Percentiles rank a stretch among this genome's conserved stretches.
Conservation (phyloP, 2,329 filamentous ascomycete species). For the Thielaviopsis punctulata region DNA sequence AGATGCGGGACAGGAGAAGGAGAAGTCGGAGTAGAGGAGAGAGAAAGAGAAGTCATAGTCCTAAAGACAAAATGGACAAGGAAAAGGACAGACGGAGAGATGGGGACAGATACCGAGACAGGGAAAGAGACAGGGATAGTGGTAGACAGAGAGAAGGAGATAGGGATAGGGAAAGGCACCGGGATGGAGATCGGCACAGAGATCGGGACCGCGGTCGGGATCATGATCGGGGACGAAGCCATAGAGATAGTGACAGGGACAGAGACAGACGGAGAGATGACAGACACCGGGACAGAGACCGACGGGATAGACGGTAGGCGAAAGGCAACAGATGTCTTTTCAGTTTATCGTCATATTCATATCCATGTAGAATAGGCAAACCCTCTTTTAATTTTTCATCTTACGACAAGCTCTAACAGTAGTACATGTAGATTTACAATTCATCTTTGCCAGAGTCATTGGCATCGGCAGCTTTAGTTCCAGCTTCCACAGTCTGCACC, state of each 20-base stretch:
- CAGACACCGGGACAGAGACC: background rate
- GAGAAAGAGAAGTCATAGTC: slow-evolving; percentile 12
- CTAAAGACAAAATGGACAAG: background rate
- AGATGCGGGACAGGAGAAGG: slow-evolving; percentile 27
- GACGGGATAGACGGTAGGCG: no score
- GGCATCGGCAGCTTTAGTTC: background rate
- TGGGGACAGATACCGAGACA: slow-evolving; percentile 15
- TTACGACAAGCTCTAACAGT: background rate
- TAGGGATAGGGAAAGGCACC: slow-evolving; percentile 17
- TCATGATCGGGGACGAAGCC: background rate
- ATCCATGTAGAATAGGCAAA: background rate
- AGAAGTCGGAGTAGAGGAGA: slow-evolving; percentile 18
- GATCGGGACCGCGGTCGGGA: slow-evolving; percentile 12
- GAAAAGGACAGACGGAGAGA: background rate
- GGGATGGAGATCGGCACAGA: slow-evolving; percentile 11
- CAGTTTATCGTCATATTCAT: no score
- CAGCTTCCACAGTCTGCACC: no score
- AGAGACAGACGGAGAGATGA: background rate
- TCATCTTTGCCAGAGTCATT: background rate
- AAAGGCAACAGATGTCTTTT: no score
- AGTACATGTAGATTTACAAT: no score
- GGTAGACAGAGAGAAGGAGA: slow-evolving; percentile 20
- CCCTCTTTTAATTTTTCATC: no score
- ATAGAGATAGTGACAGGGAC: background rate
- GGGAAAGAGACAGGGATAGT: slow-evolving; percentile 17